Base-by-base conservation (phyloP, 306 rosid species). In the Prunus mongolica region DNA sequence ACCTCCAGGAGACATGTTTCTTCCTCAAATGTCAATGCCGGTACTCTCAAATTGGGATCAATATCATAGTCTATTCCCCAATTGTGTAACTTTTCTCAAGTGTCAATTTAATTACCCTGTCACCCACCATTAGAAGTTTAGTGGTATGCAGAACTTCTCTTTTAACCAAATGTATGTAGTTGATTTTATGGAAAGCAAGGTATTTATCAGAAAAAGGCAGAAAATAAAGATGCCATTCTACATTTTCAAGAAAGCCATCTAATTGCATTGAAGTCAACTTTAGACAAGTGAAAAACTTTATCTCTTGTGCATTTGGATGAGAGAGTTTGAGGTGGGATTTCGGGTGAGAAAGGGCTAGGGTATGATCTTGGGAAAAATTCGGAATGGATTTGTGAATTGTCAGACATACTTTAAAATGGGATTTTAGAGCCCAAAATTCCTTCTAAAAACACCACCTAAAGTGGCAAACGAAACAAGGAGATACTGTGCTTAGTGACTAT, bases 1-100 rank as follows among this genome's bases (percentile, higher is more conserved):
- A 38, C 84, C 79, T 54, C 84, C 79, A 69, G 61, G 71, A 76
- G 76, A 81, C 82, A 80, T 76, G 64, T 19, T 75, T 78, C 80
- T 75, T 65, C 85, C 77, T 76, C 28, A 77, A 79, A 66, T 71
- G 28, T 28, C 50, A 77, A 68, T 34, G 58, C 15, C 24, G 76
- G 55, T 30, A 63, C 78, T 65, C 80, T 63, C 44, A 44, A 34
- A 64, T 32, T 46, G 70, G 55, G 47, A 68, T 64, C 51, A 41
- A 73, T 51, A 69, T 61, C 51, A 54, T 20, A 3, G 60, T 24
- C 71, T 25, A 49, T 13, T 71, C 74, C 77, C 73, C n/a, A 54
- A 34, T 58, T 72, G 67, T 71, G 49, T 65, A 28, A 63, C 71
- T 27, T 22, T 49, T 78, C 49, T 63, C 24, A 32, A 69, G 55